Conservation (phyloP, 768 basidiomycete genomes). For the Amanita brunnescens region DNA sequence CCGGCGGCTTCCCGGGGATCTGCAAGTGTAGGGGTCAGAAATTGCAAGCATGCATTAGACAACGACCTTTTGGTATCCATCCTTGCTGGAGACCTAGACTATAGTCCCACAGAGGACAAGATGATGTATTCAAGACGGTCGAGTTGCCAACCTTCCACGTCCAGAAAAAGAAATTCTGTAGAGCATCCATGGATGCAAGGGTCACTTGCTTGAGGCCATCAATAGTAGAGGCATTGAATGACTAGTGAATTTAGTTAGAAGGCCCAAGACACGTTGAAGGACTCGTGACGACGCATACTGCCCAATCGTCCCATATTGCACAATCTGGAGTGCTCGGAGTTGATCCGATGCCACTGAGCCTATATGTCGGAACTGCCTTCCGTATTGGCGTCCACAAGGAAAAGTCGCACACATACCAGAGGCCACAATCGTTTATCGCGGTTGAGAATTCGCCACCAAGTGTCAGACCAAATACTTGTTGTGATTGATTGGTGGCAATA, state of each 20-base stretch:
- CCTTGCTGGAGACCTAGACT: conserved; percentile 76
- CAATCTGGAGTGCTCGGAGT: conserved; percentile 28
- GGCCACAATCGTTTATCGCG: conserved; percentile 71
- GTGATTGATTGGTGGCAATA: conserved; percentile 48
- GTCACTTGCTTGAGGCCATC: conserved; percentile 54
- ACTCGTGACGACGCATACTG: conserved; percentile 19
- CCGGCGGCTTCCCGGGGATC: conserved; percentile 40
- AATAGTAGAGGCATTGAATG: conserved; percentile 53
- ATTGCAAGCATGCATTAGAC: neutral
- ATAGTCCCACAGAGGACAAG: conserved; percentile 82
- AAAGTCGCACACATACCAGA: conserved; percentile 33
- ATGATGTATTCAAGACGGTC: conserved; percentile 54
- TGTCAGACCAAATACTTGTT: conserved; percentile 68
- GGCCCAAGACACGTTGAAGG: neutral
- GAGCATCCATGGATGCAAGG: conserved; percentile 77
- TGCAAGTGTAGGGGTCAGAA: conserved; percentile 11
- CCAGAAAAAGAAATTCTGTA: conserved; percentile 96
- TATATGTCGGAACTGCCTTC: conserved; percentile 13
- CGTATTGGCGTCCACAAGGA: neutral
- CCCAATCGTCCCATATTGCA: conserved; percentile 35
- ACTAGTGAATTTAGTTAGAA: conserved; percentile 19
- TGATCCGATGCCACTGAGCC: conserved; percentile 39
- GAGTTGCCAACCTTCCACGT: conserved; percentile 92
- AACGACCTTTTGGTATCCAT: conserved; percentile 72
- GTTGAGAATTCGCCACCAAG: conserved; percentile 78